Percentiles rank a stretch among this genome's conserved stretches.
Conservation (phyloP, 2,329 filamentous ascomycete genomes). For the Pseudogymnoascus sp. region DNA sequence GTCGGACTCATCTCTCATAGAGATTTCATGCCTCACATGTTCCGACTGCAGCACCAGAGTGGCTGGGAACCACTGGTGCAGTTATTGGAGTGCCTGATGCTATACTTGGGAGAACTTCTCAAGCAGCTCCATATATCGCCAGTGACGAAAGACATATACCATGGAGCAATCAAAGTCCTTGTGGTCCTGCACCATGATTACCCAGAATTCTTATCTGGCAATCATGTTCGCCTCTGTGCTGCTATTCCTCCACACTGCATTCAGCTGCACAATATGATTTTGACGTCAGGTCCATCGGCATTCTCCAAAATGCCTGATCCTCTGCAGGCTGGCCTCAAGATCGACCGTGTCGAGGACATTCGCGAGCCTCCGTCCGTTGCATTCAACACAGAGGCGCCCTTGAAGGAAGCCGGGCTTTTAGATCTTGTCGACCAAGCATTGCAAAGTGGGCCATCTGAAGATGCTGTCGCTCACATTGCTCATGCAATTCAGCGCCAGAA, state of each 20-base stretch:
- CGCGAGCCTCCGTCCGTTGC: slow-evolving; percentile 58
- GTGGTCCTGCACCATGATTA: slow-evolving; percentile 88
- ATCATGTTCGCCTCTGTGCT: slow-evolving; percentile 74
- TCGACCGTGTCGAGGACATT: slow-evolving; percentile 69
- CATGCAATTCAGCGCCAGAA: slow-evolving; percentile 60
- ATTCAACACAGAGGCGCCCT: slow-evolving; percentile 49
- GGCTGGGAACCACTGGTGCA: slow-evolving; percentile 74
- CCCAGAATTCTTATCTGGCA: slow-evolving; percentile 83
- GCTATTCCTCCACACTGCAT: slow-evolving; percentile 76
- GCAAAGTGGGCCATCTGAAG: slow-evolving; percentile 57
- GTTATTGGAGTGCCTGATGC: slow-evolving; percentile 64
- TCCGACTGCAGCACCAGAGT: slow-evolving; percentile 57
- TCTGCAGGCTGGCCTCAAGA: slow-evolving; percentile 64
- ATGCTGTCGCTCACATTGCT: slow-evolving; percentile 68
- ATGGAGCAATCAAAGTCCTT: slow-evolving; percentile 73
- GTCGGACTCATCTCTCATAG: slow-evolving; percentile 75
- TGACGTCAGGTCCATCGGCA: slow-evolving; percentile 66
- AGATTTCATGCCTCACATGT: slow-evolving; percentile 70
- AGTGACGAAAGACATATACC: slow-evolving; percentile 75
- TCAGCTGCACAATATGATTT: slow-evolving; percentile 80
- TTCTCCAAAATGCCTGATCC: slow-evolving; percentile 67
- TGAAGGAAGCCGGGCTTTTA: slow-evolving; percentile 49
- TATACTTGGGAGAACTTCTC: slow-evolving; percentile 70
- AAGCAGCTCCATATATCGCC: slow-evolving; percentile 63
- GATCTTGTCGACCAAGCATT: slow-evolving; percentile 53